These are phyloP conservation scores for Pichia sp. DNA, from an alignment of 1,139 yeast species.

Conservation along the genomic window DNA sequence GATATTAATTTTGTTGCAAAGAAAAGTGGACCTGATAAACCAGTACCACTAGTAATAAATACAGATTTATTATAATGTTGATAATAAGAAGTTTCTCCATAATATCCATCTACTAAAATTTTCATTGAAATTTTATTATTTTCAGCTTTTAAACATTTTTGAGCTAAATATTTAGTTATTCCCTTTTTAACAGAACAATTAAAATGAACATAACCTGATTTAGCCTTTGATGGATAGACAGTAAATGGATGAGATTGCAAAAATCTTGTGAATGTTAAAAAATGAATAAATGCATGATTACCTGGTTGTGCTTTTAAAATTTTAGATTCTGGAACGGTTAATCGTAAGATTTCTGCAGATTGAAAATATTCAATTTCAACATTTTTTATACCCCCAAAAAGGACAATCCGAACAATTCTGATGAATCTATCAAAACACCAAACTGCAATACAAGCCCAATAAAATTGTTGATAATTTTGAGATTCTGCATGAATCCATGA, in stretches of 20 bases:
- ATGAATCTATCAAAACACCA: slow-evolving; percentile 59
- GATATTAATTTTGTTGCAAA: slow-evolving; percentile 29
- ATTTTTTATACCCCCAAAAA: slow-evolving; percentile 49
- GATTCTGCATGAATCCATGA: slow-evolving; percentile 52
- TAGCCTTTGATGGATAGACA: slow-evolving; percentile 25
- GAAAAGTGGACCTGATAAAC: slow-evolving; percentile 49
- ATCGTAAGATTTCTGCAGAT: slow-evolving; percentile 33
- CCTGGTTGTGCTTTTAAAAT: slow-evolving; percentile 40
- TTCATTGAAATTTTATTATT: slow-evolving; percentile 4
- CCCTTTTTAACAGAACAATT: slow-evolving; percentile 37
- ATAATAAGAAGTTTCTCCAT: slow-evolving; percentile 50
- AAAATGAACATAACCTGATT: slow-evolving; percentile 26
- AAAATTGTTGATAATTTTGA: slow-evolving; percentile 41
- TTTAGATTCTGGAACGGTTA: slow-evolving; percentile 33
- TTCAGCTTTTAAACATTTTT: slow-evolving; percentile 3
- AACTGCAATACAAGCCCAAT: slow-evolving; percentile 48
- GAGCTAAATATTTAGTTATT: slow-evolving; percentile 32
- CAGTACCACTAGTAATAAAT: slow-evolving; percentile 68
- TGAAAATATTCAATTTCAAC: slow-evolving; percentile 44
- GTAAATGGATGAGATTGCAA: slow-evolving; percentile 43
- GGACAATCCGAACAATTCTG: slow-evolving; percentile 43
- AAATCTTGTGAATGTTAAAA: slow-evolving; percentile 32
- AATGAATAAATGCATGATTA: slow-evolving; percentile 47
- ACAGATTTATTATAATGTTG: slow-evolving; percentile 51
- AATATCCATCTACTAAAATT: slow-evolving; percentile 41